phyloP scores from a whole-genome alignment of 805 yeast genomes.

The Candida nitratophila region DNA sequence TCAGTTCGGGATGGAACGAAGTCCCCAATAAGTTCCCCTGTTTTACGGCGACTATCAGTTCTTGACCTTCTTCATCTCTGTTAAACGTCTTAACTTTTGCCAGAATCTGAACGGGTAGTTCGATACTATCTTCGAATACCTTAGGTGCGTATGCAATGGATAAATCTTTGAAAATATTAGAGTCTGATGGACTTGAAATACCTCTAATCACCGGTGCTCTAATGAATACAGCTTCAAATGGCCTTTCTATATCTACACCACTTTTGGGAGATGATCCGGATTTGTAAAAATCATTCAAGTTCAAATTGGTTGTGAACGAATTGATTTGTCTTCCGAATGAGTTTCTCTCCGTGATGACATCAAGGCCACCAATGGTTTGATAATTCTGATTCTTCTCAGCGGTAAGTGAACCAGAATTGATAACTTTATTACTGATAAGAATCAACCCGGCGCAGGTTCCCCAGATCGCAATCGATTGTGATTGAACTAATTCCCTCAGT shows the following conservation, averaged over 20 bases:
- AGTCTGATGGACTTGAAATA: not conserved
- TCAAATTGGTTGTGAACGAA: constrained; percentile 46
- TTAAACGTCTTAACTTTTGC: not conserved
- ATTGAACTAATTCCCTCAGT: constrained; percentile 41
- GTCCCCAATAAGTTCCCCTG: constrained; percentile 66
- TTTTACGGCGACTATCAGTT: constrained; percentile 61
- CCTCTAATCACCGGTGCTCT: constrained; percentile 63
- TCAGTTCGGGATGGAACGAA: constrained; percentile 74
- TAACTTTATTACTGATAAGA: constrained; percentile 47
- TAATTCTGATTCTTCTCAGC: constrained; percentile 19
- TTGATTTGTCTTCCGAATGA: constrained; percentile 76
- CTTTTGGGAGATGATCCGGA: too few relatives aligned
- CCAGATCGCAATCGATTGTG: constrained; percentile 54
- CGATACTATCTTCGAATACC: not conserved
- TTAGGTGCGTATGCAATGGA: not conserved
- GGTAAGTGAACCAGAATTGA: constrained; percentile 27
- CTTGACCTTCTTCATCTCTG: constrained; percentile 9
- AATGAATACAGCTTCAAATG: constrained; percentile 52
- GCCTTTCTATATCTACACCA: constrained; percentile 7
- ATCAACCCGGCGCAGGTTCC: constrained; percentile 86
- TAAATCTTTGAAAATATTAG: not conserved
- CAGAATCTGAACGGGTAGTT: not conserved
- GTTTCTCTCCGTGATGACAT: constrained; percentile 58
- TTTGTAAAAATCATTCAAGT: constrained; percentile 28
- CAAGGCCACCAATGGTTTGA: constrained; percentile 54